Evolutionary conservation across 164 flowering plant genomes (phyloP).

Genomic region (Warburgia ugandensis): DNA sequence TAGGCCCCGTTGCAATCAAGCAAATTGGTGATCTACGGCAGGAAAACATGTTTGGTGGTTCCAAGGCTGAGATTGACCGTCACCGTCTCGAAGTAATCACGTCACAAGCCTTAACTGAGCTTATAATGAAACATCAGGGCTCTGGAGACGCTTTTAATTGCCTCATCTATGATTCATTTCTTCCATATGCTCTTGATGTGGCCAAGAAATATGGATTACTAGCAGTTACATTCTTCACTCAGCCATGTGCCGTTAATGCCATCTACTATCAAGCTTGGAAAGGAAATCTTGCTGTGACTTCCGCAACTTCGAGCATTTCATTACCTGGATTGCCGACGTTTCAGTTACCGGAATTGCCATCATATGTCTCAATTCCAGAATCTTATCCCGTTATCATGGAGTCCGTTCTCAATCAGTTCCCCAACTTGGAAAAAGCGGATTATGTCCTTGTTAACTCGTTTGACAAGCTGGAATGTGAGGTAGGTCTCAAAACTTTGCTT

Average conservation of each 20-base stretch:
- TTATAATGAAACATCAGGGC: slow-evolving; percentile 4
- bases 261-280: slow-evolving; percentile 10
- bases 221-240: slow-evolving; percentile 16
- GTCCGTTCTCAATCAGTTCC: slow-evolving; percentile 14
- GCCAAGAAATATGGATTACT: slow-evolving; percentile 6
- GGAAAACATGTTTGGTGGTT: slow-evolving; percentile 1
- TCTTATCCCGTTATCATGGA: slow-evolving; percentile 9
- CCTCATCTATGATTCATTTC: slow-evolving; percentile 8
- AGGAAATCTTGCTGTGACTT: slow-evolving; percentile 11
- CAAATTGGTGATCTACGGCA: slow-evolving; percentile 15
- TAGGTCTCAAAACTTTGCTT: slow-evolving; percentile 11
- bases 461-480: slow-evolving; percentile 19
- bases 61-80: not conserved
- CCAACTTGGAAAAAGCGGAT: slow-evolving; percentile 17
- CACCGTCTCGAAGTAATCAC: slow-evolving; percentile 4
- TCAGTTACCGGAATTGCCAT: slow-evolving; percentile 30
- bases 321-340: slow-evolving; percentile 29
- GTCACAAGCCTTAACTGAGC: slow-evolving; percentile 1
- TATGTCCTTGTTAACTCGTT: slow-evolving; percentile 18
- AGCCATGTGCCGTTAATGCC: slow-evolving; percentile 7
- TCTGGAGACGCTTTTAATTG: slow-evolving; percentile 1
- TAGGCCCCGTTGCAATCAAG: not conserved
- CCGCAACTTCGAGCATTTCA: slow-evolving; percentile 1
- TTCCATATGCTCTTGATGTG: slow-evolving; percentile 15
- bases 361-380: slow-evolving; percentile 10